Base-by-base conservation (phyloP, 257 asterid genomes). In the Plectranthus barbatus region DNA sequence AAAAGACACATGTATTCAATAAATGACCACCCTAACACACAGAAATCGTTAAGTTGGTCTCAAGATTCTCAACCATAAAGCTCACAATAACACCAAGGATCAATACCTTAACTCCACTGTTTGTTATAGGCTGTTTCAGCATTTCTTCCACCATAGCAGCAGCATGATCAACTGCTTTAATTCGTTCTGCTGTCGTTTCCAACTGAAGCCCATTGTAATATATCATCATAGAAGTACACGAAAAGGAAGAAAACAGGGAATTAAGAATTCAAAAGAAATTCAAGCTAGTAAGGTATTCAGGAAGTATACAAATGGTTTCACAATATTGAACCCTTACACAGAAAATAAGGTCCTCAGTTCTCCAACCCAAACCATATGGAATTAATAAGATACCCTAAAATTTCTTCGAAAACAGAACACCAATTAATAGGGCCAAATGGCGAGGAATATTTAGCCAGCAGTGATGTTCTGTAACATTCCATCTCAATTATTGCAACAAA, bases 131-230 rank as follows among this genome's bases (percentile, higher is more conserved):
- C 62, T 77, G 88, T 70, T 83, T 87, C 74, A 93, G 81, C 84
- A 87, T 85, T 78, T 93, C 97, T 78, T 93, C 99, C 78, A 93
- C 95, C 83, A 84, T 83, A 37, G 96, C 86, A 64, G 99, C 96
- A 31, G 97, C 99, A 69, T 42, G 85, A 75, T 93, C 99, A 84
- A 93, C 94, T 64, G 97, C 95, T 79, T 80, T 90, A 74, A 90
- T 87, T 79, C 92, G 77, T 55, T 90, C 94, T 18, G 72, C 79
- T 56, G 95, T 85, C 71, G 97, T 85, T 73, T 85, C 97, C 80
- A 93, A 71, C 99, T 93, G 79, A 79, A 77, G 59, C 64, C 77
- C 66, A 71, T 70, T 63, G 78, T 14, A 60, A 65, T 23, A 69
- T 21, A 53, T 57, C 45, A 52, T 39, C 57, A 67, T 21, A 66